These are phyloP conservation scores for Auxenochlorella pyrenoidosa DNA, from an alignment of 139 green algal genomes.

Conservation along the genomic window DNA sequence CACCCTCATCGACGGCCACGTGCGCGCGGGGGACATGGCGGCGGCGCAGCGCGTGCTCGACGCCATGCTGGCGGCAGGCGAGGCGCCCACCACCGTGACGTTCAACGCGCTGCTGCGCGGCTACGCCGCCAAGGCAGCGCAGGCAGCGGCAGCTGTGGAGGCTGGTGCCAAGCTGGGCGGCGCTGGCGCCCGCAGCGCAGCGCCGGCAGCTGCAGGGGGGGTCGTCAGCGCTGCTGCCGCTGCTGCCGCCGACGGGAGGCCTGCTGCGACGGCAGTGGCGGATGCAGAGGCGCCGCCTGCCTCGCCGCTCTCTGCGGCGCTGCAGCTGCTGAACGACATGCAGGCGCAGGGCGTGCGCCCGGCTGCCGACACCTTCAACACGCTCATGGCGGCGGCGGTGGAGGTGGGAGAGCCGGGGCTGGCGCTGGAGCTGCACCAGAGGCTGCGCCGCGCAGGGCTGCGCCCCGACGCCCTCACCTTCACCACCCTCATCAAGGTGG, in stretches of 20 bases:
- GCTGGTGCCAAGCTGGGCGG: constrained; percentile 18
- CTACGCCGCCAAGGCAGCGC: constrained; percentile 80
- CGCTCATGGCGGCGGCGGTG: constrained; percentile 57
- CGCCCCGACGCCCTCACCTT: constrained; percentile 49
- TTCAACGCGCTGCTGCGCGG: constrained; percentile 89
- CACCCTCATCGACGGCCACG: constrained; percentile 77
- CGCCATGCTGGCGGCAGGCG: constrained; percentile 57
- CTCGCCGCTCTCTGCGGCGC: not conserved
- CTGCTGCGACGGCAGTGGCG: no score
- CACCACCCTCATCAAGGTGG: constrained; percentile 47
- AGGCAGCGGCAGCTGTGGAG: constrained; percentile 34
- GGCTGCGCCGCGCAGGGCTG: constrained; percentile 19
- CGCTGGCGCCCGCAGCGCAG: not conserved
- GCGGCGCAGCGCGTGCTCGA: constrained; percentile 47
- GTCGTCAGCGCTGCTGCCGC: not conserved
- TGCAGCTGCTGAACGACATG: constrained; percentile 20
- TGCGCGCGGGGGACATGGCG: constrained; percentile 77
- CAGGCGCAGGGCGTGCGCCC: constrained; percentile 18
- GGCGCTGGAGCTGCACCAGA: constrained; percentile 42
- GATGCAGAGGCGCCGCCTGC: not conserved
- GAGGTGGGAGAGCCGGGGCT: constrained; percentile 18
- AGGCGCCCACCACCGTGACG: constrained; percentile 76
- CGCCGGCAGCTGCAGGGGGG: not conserved
- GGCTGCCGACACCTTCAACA: constrained; percentile 51
- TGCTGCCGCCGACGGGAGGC: not conserved